phyloP scores from a whole-genome alignment of 768 basidiomycete species.

The Phlebiopsis flavidoalba region DNA sequence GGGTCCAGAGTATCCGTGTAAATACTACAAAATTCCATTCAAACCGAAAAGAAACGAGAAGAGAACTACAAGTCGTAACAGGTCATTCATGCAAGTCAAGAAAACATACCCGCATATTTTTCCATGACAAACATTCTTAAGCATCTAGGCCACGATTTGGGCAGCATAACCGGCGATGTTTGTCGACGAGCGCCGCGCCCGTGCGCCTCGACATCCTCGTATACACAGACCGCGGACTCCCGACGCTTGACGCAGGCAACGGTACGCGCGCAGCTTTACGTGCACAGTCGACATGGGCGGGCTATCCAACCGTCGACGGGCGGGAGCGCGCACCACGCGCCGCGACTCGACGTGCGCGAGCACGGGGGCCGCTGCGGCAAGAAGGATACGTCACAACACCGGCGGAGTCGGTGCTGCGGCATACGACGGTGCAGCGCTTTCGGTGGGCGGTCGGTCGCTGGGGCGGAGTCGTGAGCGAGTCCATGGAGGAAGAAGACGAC shows the following conservation, averaged over 20 bases:
- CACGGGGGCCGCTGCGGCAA: slow-evolving; percentile 19
- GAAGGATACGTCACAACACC: slow-evolving; percentile 19
- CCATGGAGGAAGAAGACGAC: slow-evolving; percentile 18
- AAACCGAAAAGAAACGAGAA: too few species aligned
- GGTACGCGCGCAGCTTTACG: slow-evolving; percentile 8
- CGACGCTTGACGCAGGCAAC: slow-evolving; percentile 10
- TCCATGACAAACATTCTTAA: not conserved
- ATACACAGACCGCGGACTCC: slow-evolving; percentile 12
- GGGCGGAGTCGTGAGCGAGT: slow-evolving; percentile 32
- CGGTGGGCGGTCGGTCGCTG: slow-evolving; percentile 13
- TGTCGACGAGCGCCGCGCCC: not conserved
- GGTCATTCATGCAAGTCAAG: not conserved
- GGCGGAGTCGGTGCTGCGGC: slow-evolving; percentile 18
- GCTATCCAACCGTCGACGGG: not conserved
- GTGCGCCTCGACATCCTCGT: slow-evolving; percentile 5
- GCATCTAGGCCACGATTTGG: not conserved
- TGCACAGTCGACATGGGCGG: not conserved
- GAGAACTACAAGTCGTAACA: not conserved
- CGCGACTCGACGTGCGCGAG: slow-evolving; percentile 1
- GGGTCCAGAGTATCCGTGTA: too few species aligned
- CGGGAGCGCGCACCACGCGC: slow-evolving; percentile 3
- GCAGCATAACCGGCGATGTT: not conserved
- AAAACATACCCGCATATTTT: not conserved
- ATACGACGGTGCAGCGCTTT: slow-evolving; percentile 15
- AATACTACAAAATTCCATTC: too few species aligned